Conservation (phyloP, 768 basidiomycete species). For the Chiua virens region DNA sequence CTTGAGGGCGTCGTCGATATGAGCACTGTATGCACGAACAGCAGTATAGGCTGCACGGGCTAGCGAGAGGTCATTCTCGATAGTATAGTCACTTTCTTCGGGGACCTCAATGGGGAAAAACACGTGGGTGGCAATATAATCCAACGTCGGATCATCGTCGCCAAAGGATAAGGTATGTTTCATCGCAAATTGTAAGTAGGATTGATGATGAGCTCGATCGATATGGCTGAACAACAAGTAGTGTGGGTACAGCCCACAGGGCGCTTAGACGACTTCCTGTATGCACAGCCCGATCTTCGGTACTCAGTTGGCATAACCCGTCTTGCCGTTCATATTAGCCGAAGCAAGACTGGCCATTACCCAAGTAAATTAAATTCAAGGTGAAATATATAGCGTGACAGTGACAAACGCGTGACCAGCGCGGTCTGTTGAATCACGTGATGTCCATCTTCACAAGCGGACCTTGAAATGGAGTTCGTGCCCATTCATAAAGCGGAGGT, state of each 20-base stretch:
- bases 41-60: neutral
- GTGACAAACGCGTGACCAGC: slow-evolving; percentile 34
- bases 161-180: no score
- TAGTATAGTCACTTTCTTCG: neutral
- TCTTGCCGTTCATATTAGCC: no score
- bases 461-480: slow-evolving; percentile 33
- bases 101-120: slow-evolving; percentile 5
- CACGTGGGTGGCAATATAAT: slow-evolving; percentile 11
- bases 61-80: neutral
- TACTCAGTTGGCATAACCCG: no score
- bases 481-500: slow-evolving; percentile 36
- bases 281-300: no score
- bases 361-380: no score
- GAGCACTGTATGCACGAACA: neutral
- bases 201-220: no score
- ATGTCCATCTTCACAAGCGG: slow-evolving; percentile 25
- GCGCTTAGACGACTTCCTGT: no score
- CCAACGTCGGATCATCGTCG: no score
- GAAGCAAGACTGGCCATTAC: no score
- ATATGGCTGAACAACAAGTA: no score
- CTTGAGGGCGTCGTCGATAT: neutral
- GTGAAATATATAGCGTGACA: slow-evolving; percentile 19
- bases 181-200: no score
- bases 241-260: no score
- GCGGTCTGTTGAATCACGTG: slow-evolving; percentile 39